Percentiles rank a stretch among this genome's conserved stretches.
Conservation (phyloP, 208 protist species). For the Leishmania major region DNA sequence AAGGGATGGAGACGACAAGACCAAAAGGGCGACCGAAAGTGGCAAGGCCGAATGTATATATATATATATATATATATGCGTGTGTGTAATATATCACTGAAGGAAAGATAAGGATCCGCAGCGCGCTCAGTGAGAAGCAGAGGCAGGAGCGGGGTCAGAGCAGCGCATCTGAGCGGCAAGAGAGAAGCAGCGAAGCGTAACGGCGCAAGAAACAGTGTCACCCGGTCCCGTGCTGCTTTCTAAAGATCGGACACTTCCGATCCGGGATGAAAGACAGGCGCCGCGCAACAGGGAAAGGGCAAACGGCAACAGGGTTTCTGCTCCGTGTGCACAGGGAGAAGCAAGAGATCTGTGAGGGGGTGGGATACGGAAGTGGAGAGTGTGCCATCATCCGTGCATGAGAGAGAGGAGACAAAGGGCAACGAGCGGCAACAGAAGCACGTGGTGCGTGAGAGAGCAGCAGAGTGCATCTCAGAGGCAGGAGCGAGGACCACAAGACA, state of each 20-base stretch:
- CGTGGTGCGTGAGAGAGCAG: neutral
- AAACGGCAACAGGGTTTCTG: neutral
- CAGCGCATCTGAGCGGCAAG: neutral
- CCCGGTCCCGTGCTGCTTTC: neutral
- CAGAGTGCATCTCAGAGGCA: neutral
- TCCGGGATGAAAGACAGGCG: neutral
- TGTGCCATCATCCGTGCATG: neutral
- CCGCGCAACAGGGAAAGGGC: neutral
- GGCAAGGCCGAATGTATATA: neutral
- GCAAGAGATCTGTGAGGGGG: neutral
- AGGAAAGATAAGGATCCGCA: neutral
- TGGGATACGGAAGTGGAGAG: neutral
- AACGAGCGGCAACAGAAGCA: neutral
- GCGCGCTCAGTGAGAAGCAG: neutral
- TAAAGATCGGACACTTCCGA: neutral
- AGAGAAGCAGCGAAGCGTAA: neutral
- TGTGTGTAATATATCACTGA: neutral
- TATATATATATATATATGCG: neutral
- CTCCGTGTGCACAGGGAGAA: neutral
- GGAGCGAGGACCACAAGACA: neutral
- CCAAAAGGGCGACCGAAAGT: neutral
- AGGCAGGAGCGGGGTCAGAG: neutral
- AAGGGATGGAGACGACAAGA: neutral
- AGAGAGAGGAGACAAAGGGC: neutral
- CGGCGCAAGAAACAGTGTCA: neutral